Conservation (phyloP, 2,329 filamentous ascomycete species). For the Diaporthe vaccinii region DNA sequence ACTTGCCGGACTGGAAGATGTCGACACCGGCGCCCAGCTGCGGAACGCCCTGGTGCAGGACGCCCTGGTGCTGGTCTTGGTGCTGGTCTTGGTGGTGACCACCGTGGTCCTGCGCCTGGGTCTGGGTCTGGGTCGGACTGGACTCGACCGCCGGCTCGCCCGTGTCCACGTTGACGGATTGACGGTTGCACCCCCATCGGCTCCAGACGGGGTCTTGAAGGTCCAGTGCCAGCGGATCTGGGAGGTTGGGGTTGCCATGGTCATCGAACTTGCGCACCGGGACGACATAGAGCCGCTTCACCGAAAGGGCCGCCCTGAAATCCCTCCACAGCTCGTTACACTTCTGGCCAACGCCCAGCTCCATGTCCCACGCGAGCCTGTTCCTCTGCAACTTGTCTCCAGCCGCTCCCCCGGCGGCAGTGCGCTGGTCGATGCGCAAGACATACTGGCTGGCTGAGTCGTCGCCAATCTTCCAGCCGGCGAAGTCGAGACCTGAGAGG, state of each 20-base stretch:
- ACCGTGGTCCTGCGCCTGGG: too few species aligned
- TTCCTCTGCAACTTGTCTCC: neutral
- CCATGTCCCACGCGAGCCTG: conserved; percentile 7
- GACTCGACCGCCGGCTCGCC: neutral
- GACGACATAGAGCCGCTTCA: neutral
- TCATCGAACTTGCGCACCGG: neutral
- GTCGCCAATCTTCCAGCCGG: too few species aligned
- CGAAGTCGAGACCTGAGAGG: neutral
- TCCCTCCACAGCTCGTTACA: neutral
- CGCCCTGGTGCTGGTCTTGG: neutral
- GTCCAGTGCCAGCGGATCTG: neutral
- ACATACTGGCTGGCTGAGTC: neutral
- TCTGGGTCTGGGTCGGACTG: too few species aligned
- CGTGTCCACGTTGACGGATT: neutral
- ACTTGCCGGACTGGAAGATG: conserved; percentile 27
- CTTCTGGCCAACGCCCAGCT: neutral
- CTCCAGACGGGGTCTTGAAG: neutral
- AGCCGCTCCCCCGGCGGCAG: neutral
- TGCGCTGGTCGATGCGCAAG: conserved; percentile 23
- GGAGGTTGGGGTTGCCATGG: neutral
- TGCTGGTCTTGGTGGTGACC: neutral
- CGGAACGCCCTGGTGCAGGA: conserved; percentile 1
- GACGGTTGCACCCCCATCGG: conserved; percentile 22
- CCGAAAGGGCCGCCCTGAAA: neutral
- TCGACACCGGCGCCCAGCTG: conserved; percentile 13